Evolutionary conservation across 2,329 filamentous ascomycete species (phyloP).

Genomic region (Ascochyta clinopodiicola): DNA sequence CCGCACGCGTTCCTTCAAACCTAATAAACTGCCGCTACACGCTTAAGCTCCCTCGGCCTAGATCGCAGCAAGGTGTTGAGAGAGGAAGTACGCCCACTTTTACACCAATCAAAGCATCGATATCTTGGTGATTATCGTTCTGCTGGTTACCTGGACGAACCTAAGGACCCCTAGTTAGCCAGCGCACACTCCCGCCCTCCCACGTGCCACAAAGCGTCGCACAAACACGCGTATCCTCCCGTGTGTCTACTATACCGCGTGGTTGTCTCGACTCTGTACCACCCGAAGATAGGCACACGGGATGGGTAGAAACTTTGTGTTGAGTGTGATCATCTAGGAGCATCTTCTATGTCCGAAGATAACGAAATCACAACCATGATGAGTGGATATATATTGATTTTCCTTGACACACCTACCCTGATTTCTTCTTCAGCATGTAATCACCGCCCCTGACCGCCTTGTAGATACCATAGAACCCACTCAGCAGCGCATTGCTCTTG

Average conservation of each 20-base stretch:
- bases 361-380: neutral
- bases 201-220: constrained; percentile 1
- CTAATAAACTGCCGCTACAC: no score
- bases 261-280: constrained; percentile 5
- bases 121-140: no score
- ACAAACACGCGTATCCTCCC: constrained; percentile 3
- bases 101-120: no score
- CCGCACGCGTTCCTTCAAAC: no score
- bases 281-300: neutral
- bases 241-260: neutral
- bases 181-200: neutral
- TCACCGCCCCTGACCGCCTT: constrained; percentile 44
- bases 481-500: constrained; percentile 40
- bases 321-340: neutral
- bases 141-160: no score
- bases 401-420: neutral
- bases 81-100: no score
- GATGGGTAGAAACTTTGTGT: no score
- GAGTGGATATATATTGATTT: neutral
- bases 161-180: neutral
- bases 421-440: constrained; percentile 40
- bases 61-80: no score
- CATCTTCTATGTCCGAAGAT: neutral
- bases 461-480: constrained; percentile 49
- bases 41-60: no score